phyloP scores from a whole-genome alignment of 306 rosid genomes.

The Lathyrus sativus region DNA sequence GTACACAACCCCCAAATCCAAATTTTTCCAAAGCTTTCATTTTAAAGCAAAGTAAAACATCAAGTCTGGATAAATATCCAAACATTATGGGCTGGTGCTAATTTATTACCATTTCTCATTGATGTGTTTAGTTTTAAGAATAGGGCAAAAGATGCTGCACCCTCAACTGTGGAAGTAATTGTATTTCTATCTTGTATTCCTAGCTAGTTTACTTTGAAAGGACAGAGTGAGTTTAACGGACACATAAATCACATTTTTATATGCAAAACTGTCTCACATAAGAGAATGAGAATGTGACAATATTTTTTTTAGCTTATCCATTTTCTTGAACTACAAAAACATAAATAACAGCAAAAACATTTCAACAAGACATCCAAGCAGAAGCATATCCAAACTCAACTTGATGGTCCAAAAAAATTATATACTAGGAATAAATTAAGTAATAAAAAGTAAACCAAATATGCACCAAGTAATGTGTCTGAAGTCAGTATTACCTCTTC shows the following conservation, averaged over 20 bases:
- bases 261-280: slow-evolving; percentile 26
- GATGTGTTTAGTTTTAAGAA: neutral
- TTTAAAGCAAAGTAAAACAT: neutral
- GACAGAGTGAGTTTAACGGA: neutral
- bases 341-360: neutral
- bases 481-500: slow-evolving; percentile 69
- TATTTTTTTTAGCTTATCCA: neutral
- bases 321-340: neutral
- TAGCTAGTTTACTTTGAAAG: slow-evolving; percentile 7
- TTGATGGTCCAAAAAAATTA: slow-evolving; percentile 6
- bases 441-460: slow-evolving; percentile 15
- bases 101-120: slow-evolving; percentile 10
- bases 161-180: slow-evolving; percentile 8
- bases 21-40: neutral
- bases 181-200: neutral
- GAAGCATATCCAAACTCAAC: slow-evolving; percentile 18
- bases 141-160: neutral
- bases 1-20: neutral
- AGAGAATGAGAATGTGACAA: slow-evolving; percentile 1
- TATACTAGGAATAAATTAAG: slow-evolving; percentile 6
- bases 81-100: neutral
- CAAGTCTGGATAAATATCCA: neutral
- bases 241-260: neutral
- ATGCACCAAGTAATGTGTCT: slow-evolving; percentile 17
- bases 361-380: slow-evolving; percentile 11